Evolutionary conservation across 2,329 filamentous ascomycete genomes (phyloP).

Genomic region (Colletotrichum tofieldiae): DNA sequence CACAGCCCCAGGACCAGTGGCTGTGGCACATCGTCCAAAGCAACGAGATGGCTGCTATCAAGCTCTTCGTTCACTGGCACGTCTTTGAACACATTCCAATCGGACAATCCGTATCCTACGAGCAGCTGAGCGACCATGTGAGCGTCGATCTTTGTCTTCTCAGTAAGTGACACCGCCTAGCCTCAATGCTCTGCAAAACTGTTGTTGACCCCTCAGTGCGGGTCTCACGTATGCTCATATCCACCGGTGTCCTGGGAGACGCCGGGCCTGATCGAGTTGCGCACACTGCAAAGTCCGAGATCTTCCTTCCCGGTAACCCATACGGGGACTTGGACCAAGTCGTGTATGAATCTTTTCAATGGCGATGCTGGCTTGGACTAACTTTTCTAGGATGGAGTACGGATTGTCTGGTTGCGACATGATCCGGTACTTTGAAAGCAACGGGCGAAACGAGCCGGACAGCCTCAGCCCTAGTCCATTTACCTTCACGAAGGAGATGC

Average conservation of each 20-base stretch:
- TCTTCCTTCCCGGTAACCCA: slow-evolving; percentile 36
- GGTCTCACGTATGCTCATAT: slow-evolving; percentile 43
- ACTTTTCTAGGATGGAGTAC: neutral
- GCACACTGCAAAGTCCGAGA: slow-evolving; percentile 44
- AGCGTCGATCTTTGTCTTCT: slow-evolving; percentile 48
- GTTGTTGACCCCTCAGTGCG: slow-evolving; percentile 41
- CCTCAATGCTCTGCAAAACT: neutral
- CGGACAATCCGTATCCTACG: slow-evolving; percentile 48
- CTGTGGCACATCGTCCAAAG: neutral
- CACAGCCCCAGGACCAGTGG: neutral
- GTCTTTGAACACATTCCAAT: slow-evolving; percentile 52
- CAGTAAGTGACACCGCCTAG: slow-evolving; percentile 36
- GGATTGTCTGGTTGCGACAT: slow-evolving; percentile 37
- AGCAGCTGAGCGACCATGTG: slow-evolving; percentile 48
- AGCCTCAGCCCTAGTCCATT: slow-evolving; percentile 46
- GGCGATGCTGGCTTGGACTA: neutral
- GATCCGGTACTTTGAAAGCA: slow-evolving; percentile 51
- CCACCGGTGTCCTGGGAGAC: slow-evolving; percentile 43
- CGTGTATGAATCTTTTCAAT: slow-evolving; percentile 17
- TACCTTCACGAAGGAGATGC: slow-evolving; percentile 49
- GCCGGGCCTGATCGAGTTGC: slow-evolving; percentile 41
- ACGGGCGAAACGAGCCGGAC: slow-evolving; percentile 50
- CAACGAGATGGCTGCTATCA: slow-evolving; percentile 21
- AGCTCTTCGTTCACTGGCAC: slow-evolving; percentile 51
- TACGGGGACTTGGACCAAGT: slow-evolving; percentile 37